Evolutionary conservation across 192 early-diverging fungal species (phyloP), one percentile per base, ranked within the genome.

Genomic region (Podila clonocystis): DNA sequence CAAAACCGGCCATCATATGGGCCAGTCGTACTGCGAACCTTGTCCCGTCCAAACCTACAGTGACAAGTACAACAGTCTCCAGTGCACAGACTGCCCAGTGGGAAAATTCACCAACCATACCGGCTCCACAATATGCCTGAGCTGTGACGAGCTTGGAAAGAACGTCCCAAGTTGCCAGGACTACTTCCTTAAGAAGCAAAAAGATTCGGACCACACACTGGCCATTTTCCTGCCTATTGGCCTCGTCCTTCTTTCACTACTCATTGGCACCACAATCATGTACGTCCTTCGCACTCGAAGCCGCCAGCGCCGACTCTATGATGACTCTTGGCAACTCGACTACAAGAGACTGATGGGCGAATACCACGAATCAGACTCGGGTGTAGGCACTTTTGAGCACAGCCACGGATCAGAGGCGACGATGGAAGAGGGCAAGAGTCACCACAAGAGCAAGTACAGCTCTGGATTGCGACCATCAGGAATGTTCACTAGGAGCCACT

Each of bases 271-370:
- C 2, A 12, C 59, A 4, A 19, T 68, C 13, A 12, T 61, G 24
- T 69, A 52, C 55, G 24, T 30, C n/a, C 70, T 45, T 28, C 70
- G 70, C 12, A 80, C 33, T 29, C 65, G 71, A 4, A 72, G 59
- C n/a, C 70, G 67, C 15, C 71, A 66, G 5, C 67, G 65, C 8
- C 70, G 77, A 17, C 64, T 80, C n/a, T 24, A 58, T 0, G 77
- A 80, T 31, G 77, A 80, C 49, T 80, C 77, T 22, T 80, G 77
- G 77, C 72, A 73, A 50, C 67, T 80, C 28, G 70, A 80, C 36
- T 80, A 73, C 71, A 80, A 80, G 57, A 55, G 49, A 11, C 63
- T 80, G 19, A 80, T 80, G 77, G 71, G 71, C 9, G 70, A 73
- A 6, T 73, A 80, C 38, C 77, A 65, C 20, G 77, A 72, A 55